phyloP scores from a whole-genome alignment of 345 rosid species.

The Aegle marmelos region DNA sequence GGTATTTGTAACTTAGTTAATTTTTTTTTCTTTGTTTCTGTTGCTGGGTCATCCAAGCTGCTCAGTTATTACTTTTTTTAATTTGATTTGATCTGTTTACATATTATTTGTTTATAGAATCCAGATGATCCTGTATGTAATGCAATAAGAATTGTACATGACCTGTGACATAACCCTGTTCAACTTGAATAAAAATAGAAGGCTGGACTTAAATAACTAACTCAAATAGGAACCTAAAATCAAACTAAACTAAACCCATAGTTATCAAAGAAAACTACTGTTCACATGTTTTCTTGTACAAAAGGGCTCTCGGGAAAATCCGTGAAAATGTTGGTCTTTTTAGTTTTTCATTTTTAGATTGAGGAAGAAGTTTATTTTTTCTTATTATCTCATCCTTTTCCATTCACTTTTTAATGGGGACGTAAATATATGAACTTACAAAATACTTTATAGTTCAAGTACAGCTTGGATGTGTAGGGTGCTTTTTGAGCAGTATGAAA shows the following conservation, averaged over 20 bases:
- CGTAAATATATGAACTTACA: no score
- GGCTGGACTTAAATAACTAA: not conserved
- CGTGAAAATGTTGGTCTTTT: not conserved
- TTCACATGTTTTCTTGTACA: not conserved
- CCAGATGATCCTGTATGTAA: not conserved
- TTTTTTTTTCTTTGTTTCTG: not conserved
- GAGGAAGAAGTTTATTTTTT: not conserved
- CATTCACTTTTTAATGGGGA: no score
- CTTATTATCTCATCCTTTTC: no score
- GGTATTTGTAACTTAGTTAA: conserved; percentile 32
- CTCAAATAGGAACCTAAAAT: not conserved
- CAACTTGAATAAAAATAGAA: not conserved
- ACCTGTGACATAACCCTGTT: not conserved
- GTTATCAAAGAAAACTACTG: not conserved
- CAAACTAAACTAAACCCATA: not conserved
- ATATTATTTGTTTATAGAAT: not conserved
- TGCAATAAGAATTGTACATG: not conserved
- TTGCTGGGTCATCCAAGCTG: not conserved
- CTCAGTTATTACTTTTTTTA: not conserved
- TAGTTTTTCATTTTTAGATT: not conserved
- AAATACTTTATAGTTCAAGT: not conserved
- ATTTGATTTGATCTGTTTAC: not conserved
- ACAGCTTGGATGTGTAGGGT: not conserved
- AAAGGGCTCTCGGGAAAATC: not conserved
- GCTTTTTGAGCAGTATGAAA: conserved; percentile 1